Evolutionary conservation across 805 yeast species (phyloP).

Genomic region (Suhomyces prunicola): DNA sequence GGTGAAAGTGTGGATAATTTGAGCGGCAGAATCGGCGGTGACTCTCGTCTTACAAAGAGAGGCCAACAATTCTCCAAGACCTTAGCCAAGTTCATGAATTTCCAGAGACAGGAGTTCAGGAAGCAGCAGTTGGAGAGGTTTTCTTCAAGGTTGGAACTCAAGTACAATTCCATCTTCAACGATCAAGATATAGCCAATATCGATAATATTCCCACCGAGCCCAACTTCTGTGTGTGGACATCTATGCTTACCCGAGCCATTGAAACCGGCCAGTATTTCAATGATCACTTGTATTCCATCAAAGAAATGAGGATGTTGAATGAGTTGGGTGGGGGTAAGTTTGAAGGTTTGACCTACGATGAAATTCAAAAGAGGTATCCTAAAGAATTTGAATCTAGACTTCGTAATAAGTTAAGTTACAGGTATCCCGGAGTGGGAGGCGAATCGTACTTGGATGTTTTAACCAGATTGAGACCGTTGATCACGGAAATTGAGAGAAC

Average conservation of each 20-base stretch:
- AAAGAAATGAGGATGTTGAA: slow-evolving; percentile 92
- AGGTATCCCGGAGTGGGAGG: slow-evolving; percentile 98
- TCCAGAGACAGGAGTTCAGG: slow-evolving; percentile 68
- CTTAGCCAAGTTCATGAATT: slow-evolving; percentile 67
- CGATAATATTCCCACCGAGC: slow-evolving; percentile 49
- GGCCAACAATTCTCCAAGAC: slow-evolving; percentile 76
- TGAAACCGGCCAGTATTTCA: slow-evolving; percentile 73
- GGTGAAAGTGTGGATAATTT: slow-evolving; percentile 91
- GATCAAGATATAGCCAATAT: slow-evolving; percentile 21
- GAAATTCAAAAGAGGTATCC: slow-evolving; percentile 75
- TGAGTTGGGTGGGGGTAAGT: slow-evolving; percentile 90
- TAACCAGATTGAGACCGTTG: slow-evolving; percentile 82
- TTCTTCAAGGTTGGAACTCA: slow-evolving; percentile 43
- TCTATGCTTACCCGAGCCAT: slow-evolving; percentile 78
- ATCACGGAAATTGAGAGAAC: slow-evolving; percentile 92
- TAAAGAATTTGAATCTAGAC: slow-evolving; percentile 72
- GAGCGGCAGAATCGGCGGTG: slow-evolving; percentile 87
- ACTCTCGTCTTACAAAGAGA: slow-evolving; percentile 73
- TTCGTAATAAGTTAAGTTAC: slow-evolving; percentile 75
- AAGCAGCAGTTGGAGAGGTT: slow-evolving; percentile 55
- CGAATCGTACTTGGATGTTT: slow-evolving; percentile 90
- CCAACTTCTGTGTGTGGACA: slow-evolving; percentile 87
- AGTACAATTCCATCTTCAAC: slow-evolving; percentile 32
- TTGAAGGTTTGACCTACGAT: slow-evolving; percentile 89
- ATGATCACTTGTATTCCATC: slow-evolving; percentile 68